Percentiles rank a stretch among this genome's conserved stretches.
Conservation (phyloP, 1,139 yeast genomes). For the Candida labiduridarum region DNA sequence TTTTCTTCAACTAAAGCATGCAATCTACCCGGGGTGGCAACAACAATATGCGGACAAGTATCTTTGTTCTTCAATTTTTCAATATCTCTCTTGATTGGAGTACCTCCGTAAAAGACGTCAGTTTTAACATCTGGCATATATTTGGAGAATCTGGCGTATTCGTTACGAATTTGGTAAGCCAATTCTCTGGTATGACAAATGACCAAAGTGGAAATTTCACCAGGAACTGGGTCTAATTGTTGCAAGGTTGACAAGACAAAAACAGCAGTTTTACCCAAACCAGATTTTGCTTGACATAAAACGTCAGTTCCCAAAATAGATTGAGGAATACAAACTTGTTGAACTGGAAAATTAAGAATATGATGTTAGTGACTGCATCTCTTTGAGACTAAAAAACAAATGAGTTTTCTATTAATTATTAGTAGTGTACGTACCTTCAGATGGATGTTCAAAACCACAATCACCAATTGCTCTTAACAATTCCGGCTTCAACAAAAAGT, state of each 20-base stretch:
- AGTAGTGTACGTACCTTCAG: slow-evolving; percentile 77
- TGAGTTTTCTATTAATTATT: background rate
- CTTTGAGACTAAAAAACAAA: no score
- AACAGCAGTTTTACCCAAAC: slow-evolving; percentile 99
- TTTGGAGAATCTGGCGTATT: slow-evolving; percentile 96
- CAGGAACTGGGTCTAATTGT: slow-evolving; percentile 96
- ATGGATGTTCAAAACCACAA: slow-evolving; percentile 99
- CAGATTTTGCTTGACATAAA: slow-evolving; percentile 98
- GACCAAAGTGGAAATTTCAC: slow-evolving; percentile 92
- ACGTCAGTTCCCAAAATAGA: slow-evolving; percentile 98
- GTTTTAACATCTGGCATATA: slow-evolving; percentile 98
- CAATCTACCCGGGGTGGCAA: slow-evolving; percentile 98
- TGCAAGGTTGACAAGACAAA: slow-evolving; percentile 94
- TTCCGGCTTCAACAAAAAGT: slow-evolving; percentile 94
- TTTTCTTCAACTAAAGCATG: slow-evolving; percentile 93
- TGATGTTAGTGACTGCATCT: background rate
- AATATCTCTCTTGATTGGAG: slow-evolving; percentile 81
- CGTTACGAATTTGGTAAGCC: slow-evolving; percentile 97
- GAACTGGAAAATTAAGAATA: slow-evolving; percentile 51
- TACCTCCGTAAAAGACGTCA: slow-evolving; percentile 97
- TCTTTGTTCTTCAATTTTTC: slow-evolving; percentile 90
- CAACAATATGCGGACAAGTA: slow-evolving; percentile 94
- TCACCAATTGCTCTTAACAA: slow-evolving; percentile 96
- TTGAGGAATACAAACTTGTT: slow-evolving; percentile 98
- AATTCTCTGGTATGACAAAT: slow-evolving; percentile 98